Evolutionary conservation across 73 alveolate genomes (phyloP).

Genomic region (Tetrahymena thermophila): DNA sequence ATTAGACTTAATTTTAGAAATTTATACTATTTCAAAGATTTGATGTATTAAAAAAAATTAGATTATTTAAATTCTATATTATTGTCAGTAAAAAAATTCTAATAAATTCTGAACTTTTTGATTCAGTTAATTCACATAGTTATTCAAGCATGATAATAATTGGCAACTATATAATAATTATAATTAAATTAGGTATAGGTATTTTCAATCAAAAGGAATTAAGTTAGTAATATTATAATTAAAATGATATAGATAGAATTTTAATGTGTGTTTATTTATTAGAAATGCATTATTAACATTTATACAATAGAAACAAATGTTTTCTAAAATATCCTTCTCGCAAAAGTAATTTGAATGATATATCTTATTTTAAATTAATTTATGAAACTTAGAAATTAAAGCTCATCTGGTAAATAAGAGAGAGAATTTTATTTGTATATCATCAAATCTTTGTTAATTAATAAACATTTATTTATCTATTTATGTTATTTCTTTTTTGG

Average conservation of each 20-base stretch:
- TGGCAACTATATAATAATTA: too few species aligned
- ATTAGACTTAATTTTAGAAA: too few species aligned
- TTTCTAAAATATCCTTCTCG: not conserved
- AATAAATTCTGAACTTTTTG: not conserved
- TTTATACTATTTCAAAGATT: too few species aligned
- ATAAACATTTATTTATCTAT: too few species aligned
- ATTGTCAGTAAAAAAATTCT: not conserved
- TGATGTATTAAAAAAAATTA: too few species aligned
- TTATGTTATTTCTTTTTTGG: not conserved
- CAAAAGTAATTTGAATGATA: not conserved
- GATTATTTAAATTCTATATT: not conserved
- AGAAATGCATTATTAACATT: not conserved
- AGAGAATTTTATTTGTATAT: too few species aligned
- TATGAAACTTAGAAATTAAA: not conserved
- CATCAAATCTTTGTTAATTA: not conserved
- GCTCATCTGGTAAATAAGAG: not conserved
- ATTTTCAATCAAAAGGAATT: not conserved
- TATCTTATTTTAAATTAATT: not conserved
- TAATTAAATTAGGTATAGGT: not conserved
- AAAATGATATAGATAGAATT: not conserved
- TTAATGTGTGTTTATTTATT: too few species aligned
- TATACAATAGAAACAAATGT: not conserved
- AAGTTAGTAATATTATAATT: too few species aligned
- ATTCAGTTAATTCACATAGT: not conserved
- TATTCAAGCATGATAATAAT: not conserved